Conservation (phyloP, 106 monocot genomes). For the Dendrobium nobile region DNA sequence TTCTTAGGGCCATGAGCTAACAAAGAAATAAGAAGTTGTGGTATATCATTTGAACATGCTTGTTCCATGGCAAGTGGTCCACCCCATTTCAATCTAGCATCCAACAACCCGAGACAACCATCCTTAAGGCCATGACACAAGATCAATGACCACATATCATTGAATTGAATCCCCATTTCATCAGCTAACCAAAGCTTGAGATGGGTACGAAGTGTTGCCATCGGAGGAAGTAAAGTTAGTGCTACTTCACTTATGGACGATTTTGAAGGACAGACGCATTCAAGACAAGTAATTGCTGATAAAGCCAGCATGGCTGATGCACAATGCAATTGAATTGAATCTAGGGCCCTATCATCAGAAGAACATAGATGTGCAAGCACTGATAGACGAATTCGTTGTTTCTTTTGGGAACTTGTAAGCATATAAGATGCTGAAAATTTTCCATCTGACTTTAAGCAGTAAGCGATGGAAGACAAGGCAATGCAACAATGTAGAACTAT, state of each 20-base stretch:
- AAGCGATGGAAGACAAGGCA: constrained; percentile 65
- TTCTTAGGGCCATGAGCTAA: constrained; percentile 40
- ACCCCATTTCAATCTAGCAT: constrained; percentile 72
- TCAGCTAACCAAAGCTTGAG: constrained; percentile 48
- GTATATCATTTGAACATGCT: constrained; percentile 84
- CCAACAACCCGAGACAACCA: constrained; percentile 74
- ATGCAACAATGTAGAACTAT: constrained; percentile 77
- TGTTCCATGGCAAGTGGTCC: constrained; percentile 80
- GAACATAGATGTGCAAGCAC: constrained; percentile 68
- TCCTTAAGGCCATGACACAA: constrained; percentile 62
- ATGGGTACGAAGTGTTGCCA: constrained; percentile 54
- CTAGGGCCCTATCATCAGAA: constrained; percentile 45
- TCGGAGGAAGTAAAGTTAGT: constrained; percentile 68
- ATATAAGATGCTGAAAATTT: constrained; percentile 46
- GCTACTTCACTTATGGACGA: constrained; percentile 57
- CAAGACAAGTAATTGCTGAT: constrained; percentile 68
- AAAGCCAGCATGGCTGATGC: constrained; percentile 89
- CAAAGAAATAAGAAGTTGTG: constrained; percentile 64
- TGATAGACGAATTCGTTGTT: constrained; percentile 70
- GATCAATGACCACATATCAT: constrained; percentile 25
- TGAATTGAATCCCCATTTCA: constrained; percentile 31
- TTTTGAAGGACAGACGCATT: constrained; percentile 30
- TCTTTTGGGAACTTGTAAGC: constrained; percentile 67
- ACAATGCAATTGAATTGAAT: constrained; percentile 63
- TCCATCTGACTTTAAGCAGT: constrained; percentile 37